Percentiles rank a stretch among this genome's conserved stretches.
Conservation (phyloP, 139 green algal species). For the Volvox africanus region DNA sequence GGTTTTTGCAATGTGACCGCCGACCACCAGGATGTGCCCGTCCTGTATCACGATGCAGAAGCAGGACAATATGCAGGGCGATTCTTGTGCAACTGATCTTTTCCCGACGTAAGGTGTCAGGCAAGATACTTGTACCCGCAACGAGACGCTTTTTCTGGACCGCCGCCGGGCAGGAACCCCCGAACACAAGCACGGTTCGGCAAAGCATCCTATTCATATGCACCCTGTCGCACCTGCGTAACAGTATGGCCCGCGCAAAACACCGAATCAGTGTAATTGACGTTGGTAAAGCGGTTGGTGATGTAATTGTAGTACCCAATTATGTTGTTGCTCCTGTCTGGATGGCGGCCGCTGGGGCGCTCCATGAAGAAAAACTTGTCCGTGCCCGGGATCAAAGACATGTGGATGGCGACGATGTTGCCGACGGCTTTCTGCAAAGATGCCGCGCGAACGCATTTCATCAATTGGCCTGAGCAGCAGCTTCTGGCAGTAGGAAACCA, state of each 20-base stretch:
- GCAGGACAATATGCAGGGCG: too few relatives aligned
- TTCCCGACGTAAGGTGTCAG: too few relatives aligned
- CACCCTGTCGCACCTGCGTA: constrained; percentile 21
- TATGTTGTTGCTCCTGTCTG: constrained; percentile 42
- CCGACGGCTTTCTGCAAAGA: constrained; percentile 16
- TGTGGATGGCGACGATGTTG: constrained; percentile 39
- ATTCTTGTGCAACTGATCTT: too few relatives aligned
- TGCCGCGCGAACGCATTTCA: background rate
- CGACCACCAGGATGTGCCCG: constrained; percentile 48
- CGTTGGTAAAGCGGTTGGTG: constrained; percentile 38
- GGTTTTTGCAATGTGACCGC: constrained; percentile 51
- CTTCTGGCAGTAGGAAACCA: too few relatives aligned
- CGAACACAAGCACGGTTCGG: too few relatives aligned
- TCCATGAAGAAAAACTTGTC: constrained; percentile 59
- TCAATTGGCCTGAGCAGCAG: too few relatives aligned
- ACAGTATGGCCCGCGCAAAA: constrained; percentile 50
- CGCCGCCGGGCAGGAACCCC: too few relatives aligned
- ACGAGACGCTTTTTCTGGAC: too few relatives aligned
- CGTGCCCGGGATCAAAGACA: constrained; percentile 38
- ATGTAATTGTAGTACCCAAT: constrained; percentile 35
- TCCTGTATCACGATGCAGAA: background rate
- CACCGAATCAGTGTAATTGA: constrained; percentile 37
- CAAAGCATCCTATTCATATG: too few relatives aligned
- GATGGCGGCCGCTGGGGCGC: constrained; percentile 55
- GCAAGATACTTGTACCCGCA: too few relatives aligned